phyloP scores from a whole-genome alignment of 129 eudicot genomes.

The Centrapalus pauciflorus region DNA sequence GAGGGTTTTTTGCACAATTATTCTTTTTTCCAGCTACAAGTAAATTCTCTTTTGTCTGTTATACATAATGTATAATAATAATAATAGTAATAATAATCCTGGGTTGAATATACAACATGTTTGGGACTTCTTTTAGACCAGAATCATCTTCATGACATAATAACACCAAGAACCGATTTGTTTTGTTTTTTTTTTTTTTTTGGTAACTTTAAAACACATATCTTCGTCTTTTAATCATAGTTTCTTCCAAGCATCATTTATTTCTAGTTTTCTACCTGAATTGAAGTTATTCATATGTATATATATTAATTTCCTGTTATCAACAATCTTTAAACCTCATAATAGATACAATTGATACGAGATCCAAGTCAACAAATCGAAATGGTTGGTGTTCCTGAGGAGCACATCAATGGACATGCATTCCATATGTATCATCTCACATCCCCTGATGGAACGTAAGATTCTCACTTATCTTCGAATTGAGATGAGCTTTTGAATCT shows the following conservation, averaged over 20 bases:
- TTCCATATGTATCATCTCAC: conserved; percentile 80
- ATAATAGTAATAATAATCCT: background rate
- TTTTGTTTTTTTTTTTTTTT: no score
- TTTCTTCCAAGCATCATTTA: background rate
- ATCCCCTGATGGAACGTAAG: conserved; percentile 93
- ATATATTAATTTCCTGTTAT: background rate
- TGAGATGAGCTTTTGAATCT: background rate
- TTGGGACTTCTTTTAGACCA: background rate
- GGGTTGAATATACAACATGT: background rate
- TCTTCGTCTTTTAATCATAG: background rate
- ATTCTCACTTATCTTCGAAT: background rate
- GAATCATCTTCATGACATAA: background rate
- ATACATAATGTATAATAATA: no score
- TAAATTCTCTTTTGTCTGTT: no score
- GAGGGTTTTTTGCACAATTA: no score
- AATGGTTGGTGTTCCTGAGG: conserved; percentile 90
- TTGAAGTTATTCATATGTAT: background rate
- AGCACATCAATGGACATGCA: conserved; percentile 83
- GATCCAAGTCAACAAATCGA: conserved; percentile 67
- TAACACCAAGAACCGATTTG: background rate
- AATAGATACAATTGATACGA: conserved; percentile 63
- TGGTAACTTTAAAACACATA: background rate
- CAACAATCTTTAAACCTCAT: conserved; percentile 2
- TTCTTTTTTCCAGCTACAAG: no score
- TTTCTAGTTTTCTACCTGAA: background rate